Conservation (phyloP, 805 yeast species). For the Candida sonorensis region DNA sequence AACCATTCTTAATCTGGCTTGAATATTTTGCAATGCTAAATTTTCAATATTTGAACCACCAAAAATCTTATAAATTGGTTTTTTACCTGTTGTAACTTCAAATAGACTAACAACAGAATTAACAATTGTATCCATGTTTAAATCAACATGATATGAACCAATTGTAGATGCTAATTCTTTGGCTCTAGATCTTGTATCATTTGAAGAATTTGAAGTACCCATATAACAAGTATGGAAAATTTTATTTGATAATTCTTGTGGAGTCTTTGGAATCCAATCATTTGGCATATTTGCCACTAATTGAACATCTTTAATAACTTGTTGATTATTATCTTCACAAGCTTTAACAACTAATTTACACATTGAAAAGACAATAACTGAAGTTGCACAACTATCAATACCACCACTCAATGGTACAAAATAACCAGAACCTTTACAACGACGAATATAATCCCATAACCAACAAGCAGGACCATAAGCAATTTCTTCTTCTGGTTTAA, state of each 20-base stretch:
- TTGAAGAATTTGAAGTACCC: conserved; percentile 93
- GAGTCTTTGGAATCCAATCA: conserved; percentile 62
- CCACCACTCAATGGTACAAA: conserved; percentile 96
- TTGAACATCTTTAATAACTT: conserved; percentile 73
- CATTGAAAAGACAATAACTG: conserved; percentile 91
- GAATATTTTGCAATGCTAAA: conserved; percentile 92
- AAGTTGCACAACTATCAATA: conserved; percentile 96
- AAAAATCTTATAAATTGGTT: conserved; percentile 82
- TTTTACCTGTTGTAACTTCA: conserved; percentile 84
- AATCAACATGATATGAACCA: conserved; percentile 85
- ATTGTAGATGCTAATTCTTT: conserved; percentile 63
- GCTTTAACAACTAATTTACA: conserved; percentile 75
- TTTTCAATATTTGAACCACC: conserved; percentile 93
- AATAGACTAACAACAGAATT: conserved; percentile 67
- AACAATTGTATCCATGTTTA: conserved; percentile 87
- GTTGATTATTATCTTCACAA: conserved; percentile 58
- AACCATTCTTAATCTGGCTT: conserved; percentile 95
- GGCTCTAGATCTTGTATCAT: conserved; percentile 80
- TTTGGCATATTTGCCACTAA: conserved; percentile 49
- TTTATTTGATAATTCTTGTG: conserved; percentile 67
- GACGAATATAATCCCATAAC: conserved; percentile 96
- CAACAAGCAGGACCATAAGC: conserved; percentile 99
- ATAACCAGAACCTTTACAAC: conserved; percentile 86
- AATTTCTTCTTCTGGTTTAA: conserved; percentile 89
- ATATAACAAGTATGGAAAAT: conserved; percentile 88